Percentiles rank a stretch among this genome's conserved stretches.
Conservation (phyloP, 371 early-diverging fungal genomes). For the Lichtheimia ramosa region DNA sequence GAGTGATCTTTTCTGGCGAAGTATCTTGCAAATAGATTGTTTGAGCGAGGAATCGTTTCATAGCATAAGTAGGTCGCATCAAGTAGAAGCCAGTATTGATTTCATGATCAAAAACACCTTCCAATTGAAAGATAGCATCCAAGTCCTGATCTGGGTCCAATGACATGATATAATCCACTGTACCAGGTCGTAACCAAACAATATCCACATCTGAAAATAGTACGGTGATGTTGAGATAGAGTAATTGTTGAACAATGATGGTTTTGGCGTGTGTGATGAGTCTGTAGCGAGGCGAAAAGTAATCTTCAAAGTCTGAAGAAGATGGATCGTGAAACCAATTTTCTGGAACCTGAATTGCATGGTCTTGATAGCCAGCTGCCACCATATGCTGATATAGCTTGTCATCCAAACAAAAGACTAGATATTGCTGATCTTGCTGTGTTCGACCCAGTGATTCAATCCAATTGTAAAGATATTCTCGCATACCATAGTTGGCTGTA, state of each 20-base stretch:
- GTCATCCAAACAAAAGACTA: conserved; percentile 28
- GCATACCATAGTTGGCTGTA: conserved; percentile 22
- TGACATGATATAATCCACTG: conserved; percentile 29
- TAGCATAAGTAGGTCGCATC: conserved; percentile 32
- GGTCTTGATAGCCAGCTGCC: conserved; percentile 19
- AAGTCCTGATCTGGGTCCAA: conserved; percentile 33
- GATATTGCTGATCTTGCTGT: conserved; percentile 17
- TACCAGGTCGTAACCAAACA: conserved; percentile 34
- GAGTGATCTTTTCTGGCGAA: conserved; percentile 23
- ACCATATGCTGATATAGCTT: conserved; percentile 15
- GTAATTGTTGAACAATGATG: conserved; percentile 35
- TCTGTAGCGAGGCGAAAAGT: conserved; percentile 5
- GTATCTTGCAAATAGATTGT: conserved; percentile 39
- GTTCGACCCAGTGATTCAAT: conserved; percentile 27
- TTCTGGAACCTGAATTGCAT: conserved; percentile 17
- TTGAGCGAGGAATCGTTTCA: conserved; percentile 35
- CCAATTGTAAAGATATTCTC: conserved; percentile 28
- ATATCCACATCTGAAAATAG: conserved; percentile 44
- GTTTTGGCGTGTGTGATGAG: conserved; percentile 30
- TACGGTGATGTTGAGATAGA: conserved; percentile 35
- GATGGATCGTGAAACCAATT: conserved; percentile 21
- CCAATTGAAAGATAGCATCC: conserved; percentile 38
- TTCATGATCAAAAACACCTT: conserved; percentile 26
- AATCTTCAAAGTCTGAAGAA: conserved; percentile 13
- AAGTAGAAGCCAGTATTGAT: conserved; percentile 42